Percentiles rank a stretch among this genome's conserved stretches.
Conservation (phyloP, 768 basidiomycete genomes). For the Phanerochaete carnosa region DNA sequence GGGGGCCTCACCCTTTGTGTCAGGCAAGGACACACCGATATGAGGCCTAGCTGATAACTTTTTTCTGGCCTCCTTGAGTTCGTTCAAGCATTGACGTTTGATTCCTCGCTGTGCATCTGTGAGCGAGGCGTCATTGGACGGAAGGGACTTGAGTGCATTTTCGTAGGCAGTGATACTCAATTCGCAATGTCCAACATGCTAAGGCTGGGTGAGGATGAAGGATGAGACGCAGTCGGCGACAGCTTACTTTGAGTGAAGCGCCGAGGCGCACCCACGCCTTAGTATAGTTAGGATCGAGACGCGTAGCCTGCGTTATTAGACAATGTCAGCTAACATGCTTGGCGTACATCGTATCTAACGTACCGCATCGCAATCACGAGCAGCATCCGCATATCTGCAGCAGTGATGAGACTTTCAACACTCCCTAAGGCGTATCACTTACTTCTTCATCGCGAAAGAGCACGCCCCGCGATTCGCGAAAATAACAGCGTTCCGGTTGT, state of each 20-base stretch:
- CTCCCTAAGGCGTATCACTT: too few species aligned
- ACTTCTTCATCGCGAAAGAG: conserved; percentile 35
- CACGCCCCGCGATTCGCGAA: conserved; percentile 43
- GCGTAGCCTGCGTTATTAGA: conserved; percentile 39
- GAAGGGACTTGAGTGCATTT: conserved; percentile 30
- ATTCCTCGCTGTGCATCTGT: conserved; percentile 29
- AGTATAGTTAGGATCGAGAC: conserved; percentile 36
- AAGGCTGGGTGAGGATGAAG: too few species aligned
- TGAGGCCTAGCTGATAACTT: too few species aligned
- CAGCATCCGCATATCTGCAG: conserved; percentile 15
- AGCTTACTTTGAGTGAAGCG: conserved; percentile 17
- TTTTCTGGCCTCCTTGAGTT: background rate
- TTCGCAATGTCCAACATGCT: background rate
- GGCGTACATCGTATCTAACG: too few species aligned
- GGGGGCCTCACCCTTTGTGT: too few species aligned
- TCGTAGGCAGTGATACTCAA: conserved; percentile 17
- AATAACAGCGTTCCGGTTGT: conserved; percentile 27
- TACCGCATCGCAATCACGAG: too few species aligned
- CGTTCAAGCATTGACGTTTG: background rate
- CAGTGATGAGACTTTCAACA: too few species aligned
- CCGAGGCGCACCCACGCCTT: conserved; percentile 43
- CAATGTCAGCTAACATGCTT: too few species aligned
- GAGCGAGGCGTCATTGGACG: conserved; percentile 30
- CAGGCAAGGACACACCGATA: too few species aligned
- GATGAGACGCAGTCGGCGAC: conserved; percentile 11